Conservation (phyloP, 2,329 filamentous ascomycete species). For the Nemania sp. region DNA sequence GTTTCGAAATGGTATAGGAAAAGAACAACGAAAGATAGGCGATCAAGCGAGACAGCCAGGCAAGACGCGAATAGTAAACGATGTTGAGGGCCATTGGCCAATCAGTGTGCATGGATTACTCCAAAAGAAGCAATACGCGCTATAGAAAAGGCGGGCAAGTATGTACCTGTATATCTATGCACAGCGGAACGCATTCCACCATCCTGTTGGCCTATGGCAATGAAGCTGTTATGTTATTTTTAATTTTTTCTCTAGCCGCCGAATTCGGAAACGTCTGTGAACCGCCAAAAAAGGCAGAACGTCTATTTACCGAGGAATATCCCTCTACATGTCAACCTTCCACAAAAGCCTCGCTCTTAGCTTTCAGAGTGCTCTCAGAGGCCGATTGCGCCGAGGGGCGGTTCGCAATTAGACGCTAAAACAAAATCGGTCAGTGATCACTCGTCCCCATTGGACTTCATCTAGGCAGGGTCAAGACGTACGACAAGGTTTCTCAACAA, state of each 20-base stretch:
- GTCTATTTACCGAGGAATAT: not conserved
- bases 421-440: conserved; percentile 33
- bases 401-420: conserved; percentile 58
- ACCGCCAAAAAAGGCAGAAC: not conserved
- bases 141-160: not conserved
- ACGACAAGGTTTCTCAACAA: conserved; percentile 87
- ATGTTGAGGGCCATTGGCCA: conserved; percentile 5
- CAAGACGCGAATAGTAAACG: too few relatives aligned
- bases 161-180: too few relatives aligned
- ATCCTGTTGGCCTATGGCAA: not conserved
- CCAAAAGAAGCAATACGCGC: conserved; percentile 17
- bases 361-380: conserved; percentile 39
- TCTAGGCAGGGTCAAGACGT: conserved; percentile 45
- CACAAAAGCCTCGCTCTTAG: conserved; percentile 41
- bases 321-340: conserved; percentile 31
- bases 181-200: not conserved
- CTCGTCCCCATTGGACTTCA: not conserved
- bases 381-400: conserved; percentile 44
- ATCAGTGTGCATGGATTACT: conserved; percentile 4
- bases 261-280: not conserved
- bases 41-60: too few relatives aligned
- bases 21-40: too few relatives aligned
- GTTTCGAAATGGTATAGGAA: too few relatives aligned
- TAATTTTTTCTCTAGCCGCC: conserved; percentile 15
- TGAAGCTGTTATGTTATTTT: conserved; percentile 2